Evolutionary conservation across 192 early-diverging fungal species (phyloP).

Genomic region (Neocallimastix lanati): DNA sequence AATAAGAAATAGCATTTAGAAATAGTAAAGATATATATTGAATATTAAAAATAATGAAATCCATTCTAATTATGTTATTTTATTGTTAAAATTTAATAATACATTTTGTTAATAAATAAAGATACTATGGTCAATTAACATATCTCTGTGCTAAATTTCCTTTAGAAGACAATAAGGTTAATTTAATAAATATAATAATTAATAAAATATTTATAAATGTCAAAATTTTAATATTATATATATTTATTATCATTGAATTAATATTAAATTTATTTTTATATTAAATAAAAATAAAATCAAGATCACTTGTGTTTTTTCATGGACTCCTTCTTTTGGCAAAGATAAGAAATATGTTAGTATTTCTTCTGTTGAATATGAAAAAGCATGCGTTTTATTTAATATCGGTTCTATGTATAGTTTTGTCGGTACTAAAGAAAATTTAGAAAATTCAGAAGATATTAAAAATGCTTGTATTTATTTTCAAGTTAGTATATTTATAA

Average conservation of each 20-base stretch:
- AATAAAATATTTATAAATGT: no score
- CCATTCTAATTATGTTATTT: no score
- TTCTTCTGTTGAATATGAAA: slow-evolving; percentile 50
- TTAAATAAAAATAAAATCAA: no score
- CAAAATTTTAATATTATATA: no score
- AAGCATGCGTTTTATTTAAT: slow-evolving; percentile 67
- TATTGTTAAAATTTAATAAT: no score
- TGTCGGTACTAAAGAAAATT: slow-evolving; percentile 48
- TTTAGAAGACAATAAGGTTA: not conserved
- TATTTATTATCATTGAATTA: no score
- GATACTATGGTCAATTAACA: not conserved
- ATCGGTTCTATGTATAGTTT: slow-evolving; percentile 72
- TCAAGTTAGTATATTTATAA: slow-evolving; percentile 28
- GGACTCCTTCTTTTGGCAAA: not conserved
- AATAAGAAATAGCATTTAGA: no score
- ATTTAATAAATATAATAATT: no score
- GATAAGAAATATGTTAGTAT: not conserved
- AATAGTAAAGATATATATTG: no score
- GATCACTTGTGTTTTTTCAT: not conserved
- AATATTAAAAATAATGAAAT: no score
- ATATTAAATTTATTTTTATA: no score
- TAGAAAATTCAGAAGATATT: slow-evolving; percentile 50
- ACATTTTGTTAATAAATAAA: not conserved
- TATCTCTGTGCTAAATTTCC: not conserved
- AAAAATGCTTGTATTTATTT: slow-evolving; percentile 59